Evolutionary conservation across 2,329 filamentous ascomycete genomes (phyloP), one percentile per base, ranked within the genome.

Genomic region (Trichoderma sp.): DNA sequence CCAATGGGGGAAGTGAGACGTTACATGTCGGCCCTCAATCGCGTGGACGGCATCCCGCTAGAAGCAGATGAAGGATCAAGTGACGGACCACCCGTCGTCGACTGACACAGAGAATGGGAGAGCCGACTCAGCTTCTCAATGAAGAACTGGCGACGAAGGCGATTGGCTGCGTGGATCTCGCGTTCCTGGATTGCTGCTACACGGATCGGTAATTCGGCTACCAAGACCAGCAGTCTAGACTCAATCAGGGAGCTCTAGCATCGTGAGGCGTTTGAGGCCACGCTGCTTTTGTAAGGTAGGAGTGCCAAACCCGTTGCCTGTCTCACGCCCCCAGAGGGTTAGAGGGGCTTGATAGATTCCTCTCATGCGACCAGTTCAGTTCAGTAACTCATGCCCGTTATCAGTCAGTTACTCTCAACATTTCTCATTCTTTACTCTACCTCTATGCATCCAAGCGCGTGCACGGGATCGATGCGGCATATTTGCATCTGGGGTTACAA

Each of bases 101-200:
- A n/a, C n/a, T n/a, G n/a, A 29, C 50, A 38, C 35, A 45, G 14
- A 29, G n/a, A 62, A 33, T 33, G 45, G 63, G 64, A 74, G 24
- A 67, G 33, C 50, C 71, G 63, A 66, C 50, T 12, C 63, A 74
- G 71, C 18, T 66, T 74, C 62, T 66, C 50, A 33, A 74, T 74
- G 33, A 62, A 67, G 71, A 62, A 62, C 33, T 50, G 31, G n/a
- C 45, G 33, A 62, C 7, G 33, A 29, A 60, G 63, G 62, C 64
- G 45, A 74, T 74, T 74, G 71, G 71, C 31, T 35, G 38, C 33
- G 60, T n/a, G 64, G 31, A 67, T 74, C 63, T 63, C 50, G 63
- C 64, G 71, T 74, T 74, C 71, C 71, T 74, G 71, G 71, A 74
- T 50, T 67, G 65, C 62, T 59, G 71, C 71, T 66, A 74, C 71